A percentile compares a stretch with the other conserved stretches of the same genome.
Evolutionary conservation across 1,284 basidiomycete species (phyloP).

Genomic region (Fomitopsis palustris): DNA sequence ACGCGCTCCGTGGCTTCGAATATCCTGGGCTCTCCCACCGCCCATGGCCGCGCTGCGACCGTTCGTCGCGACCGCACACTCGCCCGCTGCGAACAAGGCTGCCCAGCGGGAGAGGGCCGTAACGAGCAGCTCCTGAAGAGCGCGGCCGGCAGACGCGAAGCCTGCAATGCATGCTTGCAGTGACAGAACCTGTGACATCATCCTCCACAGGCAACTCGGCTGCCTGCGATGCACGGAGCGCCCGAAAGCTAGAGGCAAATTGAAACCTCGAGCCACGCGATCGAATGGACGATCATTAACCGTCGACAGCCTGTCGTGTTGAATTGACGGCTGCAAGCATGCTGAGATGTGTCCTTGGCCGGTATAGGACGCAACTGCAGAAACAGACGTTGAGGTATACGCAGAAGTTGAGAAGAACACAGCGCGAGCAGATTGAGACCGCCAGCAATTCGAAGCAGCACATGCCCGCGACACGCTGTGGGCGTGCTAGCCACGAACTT

Average conservation of each 20-base stretch:
- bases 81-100: neutral
- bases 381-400: too few relatives aligned
- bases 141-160: neutral
- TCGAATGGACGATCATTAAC: neutral
- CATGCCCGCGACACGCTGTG: too few relatives aligned
- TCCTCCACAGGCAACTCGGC: neutral
- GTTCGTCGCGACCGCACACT: neutral
- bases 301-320: neutral
- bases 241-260: neutral
- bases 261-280: neutral
- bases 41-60: neutral
- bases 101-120: neutral
- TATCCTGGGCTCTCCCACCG: neutral
- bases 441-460: too few relatives aligned
- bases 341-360: too few relatives aligned
- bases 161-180: neutral
- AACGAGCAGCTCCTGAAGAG: neutral
- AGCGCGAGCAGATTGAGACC: too few relatives aligned
- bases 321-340: too few relatives aligned
- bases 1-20: neutral
- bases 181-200: neutral
- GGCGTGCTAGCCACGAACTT: too few relatives aligned
- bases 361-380: too few relatives aligned
- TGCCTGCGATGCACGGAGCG: neutral
- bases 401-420: too few relatives aligned